Percentiles rank a stretch among this genome's conserved stretches.
phyloP scores from a whole-genome alignment of 2,329 filamentous ascomycete genomes.

The Arthrobotrys sphaeroides region DNA sequence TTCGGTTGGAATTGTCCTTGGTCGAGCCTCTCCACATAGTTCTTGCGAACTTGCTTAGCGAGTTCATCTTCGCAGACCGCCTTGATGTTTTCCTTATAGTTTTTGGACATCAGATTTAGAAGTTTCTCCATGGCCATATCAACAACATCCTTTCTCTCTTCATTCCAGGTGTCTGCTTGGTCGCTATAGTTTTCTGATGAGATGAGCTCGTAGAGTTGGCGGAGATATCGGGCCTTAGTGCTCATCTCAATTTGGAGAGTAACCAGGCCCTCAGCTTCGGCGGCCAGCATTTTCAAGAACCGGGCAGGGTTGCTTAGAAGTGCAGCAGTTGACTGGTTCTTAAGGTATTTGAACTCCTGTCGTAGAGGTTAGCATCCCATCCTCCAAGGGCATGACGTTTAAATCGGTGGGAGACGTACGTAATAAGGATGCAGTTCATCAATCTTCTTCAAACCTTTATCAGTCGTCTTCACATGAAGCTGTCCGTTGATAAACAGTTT shows the following conservation, averaged over 20 bases:
- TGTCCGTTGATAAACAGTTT: conserved; percentile 84
- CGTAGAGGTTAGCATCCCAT: not conserved
- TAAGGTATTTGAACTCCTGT: conserved; percentile 89
- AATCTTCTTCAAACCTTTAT: conserved; percentile 92
- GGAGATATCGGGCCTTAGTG: conserved; percentile 77
- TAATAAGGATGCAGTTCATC: conserved; percentile 96
- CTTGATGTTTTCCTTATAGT: conserved; percentile 92
- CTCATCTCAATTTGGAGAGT: conserved; percentile 83
- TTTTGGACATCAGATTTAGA: conserved; percentile 83
- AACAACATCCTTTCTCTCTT: conserved; percentile 83
- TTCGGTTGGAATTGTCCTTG: conserved; percentile 68
- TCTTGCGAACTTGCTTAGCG: conserved; percentile 79
- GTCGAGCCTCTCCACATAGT: conserved; percentile 76
- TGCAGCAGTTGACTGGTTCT: conserved; percentile 84
- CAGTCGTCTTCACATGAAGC: conserved; percentile 87
- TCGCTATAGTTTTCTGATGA: conserved; percentile 96
- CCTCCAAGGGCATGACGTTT: not conserved
- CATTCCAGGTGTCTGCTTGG: conserved; percentile 93
- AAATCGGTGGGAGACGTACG: conserved; percentile 52
- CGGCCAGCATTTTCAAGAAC: conserved; percentile 96
- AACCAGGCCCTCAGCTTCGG: conserved; percentile 90
- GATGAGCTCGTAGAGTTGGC: conserved; percentile 81
- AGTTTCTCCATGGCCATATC: conserved; percentile 83
- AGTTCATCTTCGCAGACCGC: conserved; percentile 94
- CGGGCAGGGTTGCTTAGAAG: conserved; percentile 85